Evolutionary conservation across 176 grass and related monocot species (phyloP).

Genomic region (Cenchrus americanus): DNA sequence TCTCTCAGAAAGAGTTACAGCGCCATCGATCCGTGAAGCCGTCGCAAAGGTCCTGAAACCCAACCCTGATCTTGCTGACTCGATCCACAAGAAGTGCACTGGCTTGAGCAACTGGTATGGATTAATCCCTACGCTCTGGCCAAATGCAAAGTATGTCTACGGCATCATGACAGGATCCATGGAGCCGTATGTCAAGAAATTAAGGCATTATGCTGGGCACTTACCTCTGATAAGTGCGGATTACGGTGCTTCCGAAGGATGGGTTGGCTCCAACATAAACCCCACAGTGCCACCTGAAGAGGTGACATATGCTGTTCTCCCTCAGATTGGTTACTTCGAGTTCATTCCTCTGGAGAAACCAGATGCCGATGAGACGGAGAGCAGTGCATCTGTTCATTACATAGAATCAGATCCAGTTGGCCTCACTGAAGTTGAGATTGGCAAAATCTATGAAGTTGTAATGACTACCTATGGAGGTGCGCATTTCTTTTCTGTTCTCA

Average conservation of each 20-base stretch:
- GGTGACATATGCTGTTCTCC: constrained; percentile 73
- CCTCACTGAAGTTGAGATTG: constrained; percentile 83
- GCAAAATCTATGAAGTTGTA: constrained; percentile 81
- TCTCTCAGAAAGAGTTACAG: constrained; percentile 69
- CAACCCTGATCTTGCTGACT: constrained; percentile 74
- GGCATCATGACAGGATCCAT: constrained; percentile 98
- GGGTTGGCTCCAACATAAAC: constrained; percentile 88
- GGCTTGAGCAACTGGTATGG: constrained; percentile 89
- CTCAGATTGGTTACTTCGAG: constrained; percentile 86
- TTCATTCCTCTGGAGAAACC: constrained; percentile 92
- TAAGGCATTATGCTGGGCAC: constrained; percentile 86
- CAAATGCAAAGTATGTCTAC: constrained; percentile 83
- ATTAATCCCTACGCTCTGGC: constrained; percentile 84
- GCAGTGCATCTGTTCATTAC: constrained; percentile 61
- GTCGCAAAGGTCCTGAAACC: constrained; percentile 78
- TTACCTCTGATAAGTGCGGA: constrained; percentile 88
- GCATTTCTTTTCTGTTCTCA: constrained; percentile 27
- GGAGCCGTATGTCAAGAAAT: constrained; percentile 92
- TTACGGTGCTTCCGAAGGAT: constrained; percentile 93
- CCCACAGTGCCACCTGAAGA: constrained; percentile 68
- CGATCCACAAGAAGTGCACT: constrained; percentile 63
- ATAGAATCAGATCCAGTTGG: constrained; percentile 81
- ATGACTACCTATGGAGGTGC: constrained; percentile 85
- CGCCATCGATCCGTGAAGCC: constrained; percentile 68
- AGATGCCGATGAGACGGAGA: constrained; percentile 58